Evolutionary conservation across 495 filamentous ascomycete genomes (phyloP).

Genomic region (Aspergillus coremiiformis): DNA sequence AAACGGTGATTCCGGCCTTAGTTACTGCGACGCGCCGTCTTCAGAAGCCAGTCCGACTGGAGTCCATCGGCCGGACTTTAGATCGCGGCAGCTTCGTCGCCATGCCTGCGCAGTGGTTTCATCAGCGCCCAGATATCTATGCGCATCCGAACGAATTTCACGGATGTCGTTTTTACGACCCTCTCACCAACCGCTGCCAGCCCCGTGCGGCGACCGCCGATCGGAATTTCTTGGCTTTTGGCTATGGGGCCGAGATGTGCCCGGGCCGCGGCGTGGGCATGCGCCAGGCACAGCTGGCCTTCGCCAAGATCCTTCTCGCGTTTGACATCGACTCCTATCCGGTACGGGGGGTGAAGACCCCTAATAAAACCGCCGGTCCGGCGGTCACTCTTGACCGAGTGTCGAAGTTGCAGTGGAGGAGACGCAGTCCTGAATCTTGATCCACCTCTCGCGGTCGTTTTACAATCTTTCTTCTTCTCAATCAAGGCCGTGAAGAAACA

Average conservation of each 20-base stretch:
- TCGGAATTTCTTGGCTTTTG: background rate
- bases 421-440: too few relatives aligned
- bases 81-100: background rate
- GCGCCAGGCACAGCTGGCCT: background rate
- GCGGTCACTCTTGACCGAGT: too few relatives aligned
- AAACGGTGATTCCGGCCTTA: background rate
- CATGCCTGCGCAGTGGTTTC: background rate
- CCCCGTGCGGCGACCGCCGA: background rate
- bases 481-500: too few relatives aligned
- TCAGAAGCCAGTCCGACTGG: background rate
- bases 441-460: too few relatives aligned
- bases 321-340: too few relatives aligned
- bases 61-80: background rate
- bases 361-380: too few relatives aligned
- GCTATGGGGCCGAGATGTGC: background rate
- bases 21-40: background rate
- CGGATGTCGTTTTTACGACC: background rate
- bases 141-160: background rate
- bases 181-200: background rate
- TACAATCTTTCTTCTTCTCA: too few relatives aligned
- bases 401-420: too few relatives aligned
- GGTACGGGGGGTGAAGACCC: too few relatives aligned
- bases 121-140: background rate
- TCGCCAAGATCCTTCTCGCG: background rate
- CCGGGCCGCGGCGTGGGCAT: background rate